Percentiles rank a stretch among this genome's conserved stretches.
Conservation (phyloP, 495 filamentous ascomycete genomes). For the Bombardia bombarda region DNA sequence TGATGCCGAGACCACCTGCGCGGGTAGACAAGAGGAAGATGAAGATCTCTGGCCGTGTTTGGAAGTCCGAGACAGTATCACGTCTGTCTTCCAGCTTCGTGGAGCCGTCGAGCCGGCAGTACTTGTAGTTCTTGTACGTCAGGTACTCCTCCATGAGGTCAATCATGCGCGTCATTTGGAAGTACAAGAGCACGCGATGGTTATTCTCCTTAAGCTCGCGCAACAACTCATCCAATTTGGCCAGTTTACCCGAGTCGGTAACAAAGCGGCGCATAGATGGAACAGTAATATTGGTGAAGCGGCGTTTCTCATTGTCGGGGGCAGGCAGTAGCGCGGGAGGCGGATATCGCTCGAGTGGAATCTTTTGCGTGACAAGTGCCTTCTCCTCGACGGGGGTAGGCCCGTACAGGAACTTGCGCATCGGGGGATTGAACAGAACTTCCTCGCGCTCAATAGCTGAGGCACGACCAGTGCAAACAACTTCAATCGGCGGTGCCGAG, state of each 20-base stretch:
- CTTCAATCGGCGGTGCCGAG: constrained; percentile 79
- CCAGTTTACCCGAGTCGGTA: constrained; percentile 93
- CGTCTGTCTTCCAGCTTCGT: constrained; percentile 97
- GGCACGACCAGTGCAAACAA: constrained; percentile 63
- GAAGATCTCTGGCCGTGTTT: constrained; percentile 84
- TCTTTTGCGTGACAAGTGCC: constrained; percentile 59
- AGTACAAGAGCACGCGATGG: constrained; percentile 97
- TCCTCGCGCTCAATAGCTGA: constrained; percentile 61
- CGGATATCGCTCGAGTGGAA: constrained; percentile 58
- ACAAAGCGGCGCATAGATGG: constrained; percentile 99
- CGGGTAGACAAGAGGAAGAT: constrained; percentile 93
- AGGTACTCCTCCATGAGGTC: constrained; percentile 99
- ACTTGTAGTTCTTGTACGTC: constrained; percentile 97
- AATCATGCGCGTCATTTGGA: constrained; percentile 99
- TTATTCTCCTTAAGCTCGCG: constrained; percentile 81
- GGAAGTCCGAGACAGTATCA: constrained; percentile 96
- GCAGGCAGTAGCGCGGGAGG: constrained; percentile 57
- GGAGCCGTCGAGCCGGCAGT: constrained; percentile 90
- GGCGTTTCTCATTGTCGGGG: constrained; percentile 68
- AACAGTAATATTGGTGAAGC: constrained; percentile 84
- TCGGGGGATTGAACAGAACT: constrained; percentile 65
- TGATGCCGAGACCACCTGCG: constrained; percentile 96
- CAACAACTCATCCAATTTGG: constrained; percentile 81
- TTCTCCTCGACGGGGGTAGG: constrained; percentile 60
- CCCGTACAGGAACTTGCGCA: constrained; percentile 68